phyloP scores from a whole-genome alignment of 1,139 yeast species.

The Suhomyces bribrorum region DNA sequence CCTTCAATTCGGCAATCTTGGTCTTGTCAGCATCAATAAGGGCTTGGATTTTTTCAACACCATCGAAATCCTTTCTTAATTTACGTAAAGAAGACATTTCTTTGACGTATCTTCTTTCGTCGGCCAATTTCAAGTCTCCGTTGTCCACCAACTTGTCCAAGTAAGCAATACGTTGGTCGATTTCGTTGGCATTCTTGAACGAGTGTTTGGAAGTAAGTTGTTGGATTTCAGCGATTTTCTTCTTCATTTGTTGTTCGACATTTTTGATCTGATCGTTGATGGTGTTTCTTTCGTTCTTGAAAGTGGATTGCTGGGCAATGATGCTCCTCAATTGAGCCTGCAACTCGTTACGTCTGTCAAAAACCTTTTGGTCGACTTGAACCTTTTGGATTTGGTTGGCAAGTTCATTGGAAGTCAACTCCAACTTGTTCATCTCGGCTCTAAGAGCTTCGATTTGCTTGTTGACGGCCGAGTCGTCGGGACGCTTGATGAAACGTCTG shows the following conservation, averaged over 20 bases:
- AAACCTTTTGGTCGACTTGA: constrained; percentile 43
- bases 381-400: constrained; percentile 46
- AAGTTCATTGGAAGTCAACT: constrained; percentile 46
- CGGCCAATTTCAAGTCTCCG: constrained; percentile 85
- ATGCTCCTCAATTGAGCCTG: constrained; percentile 65
- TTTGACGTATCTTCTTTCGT: constrained; percentile 82
- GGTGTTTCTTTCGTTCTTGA: constrained; percentile 68
- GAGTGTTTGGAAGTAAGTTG: constrained; percentile 66
- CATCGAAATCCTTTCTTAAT: constrained; percentile 75
- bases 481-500: constrained; percentile 67
- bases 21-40: constrained; percentile 79
- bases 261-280: constrained; percentile 73
- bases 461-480: constrained; percentile 68
- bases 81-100: constrained; percentile 86
- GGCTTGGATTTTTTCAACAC: constrained; percentile 73
- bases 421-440: constrained; percentile 71
- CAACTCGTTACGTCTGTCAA: constrained; percentile 63
- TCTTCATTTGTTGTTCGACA: constrained; percentile 71
- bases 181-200: constrained; percentile 75
- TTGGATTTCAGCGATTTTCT: constrained; percentile 75
- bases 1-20: constrained; percentile 75
- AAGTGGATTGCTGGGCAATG: constrained; percentile 64
- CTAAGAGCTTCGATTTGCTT: constrained; percentile 60
- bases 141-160: constrained; percentile 76
- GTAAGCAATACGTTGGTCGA: constrained; percentile 68